These are phyloP conservation scores for Polymyxa betae DNA, from an alignment of 208 protist species.

Conservation along the genomic window DNA sequence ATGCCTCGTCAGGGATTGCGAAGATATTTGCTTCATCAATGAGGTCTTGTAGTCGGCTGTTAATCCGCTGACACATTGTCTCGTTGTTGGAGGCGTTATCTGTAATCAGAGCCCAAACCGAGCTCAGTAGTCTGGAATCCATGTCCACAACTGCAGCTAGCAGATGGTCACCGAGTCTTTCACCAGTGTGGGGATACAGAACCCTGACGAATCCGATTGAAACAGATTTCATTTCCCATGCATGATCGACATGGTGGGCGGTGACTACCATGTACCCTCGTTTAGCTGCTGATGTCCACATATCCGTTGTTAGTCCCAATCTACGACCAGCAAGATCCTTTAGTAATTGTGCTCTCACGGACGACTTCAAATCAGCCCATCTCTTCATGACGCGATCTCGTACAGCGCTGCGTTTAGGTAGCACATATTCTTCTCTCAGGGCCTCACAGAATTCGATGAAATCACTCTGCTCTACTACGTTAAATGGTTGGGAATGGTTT, in stretches of 20 bases:
- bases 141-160: neutral
- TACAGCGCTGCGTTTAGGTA: neutral
- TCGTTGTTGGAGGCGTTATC: neutral
- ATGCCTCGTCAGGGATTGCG: no score
- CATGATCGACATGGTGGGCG: neutral
- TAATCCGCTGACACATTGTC: no score
- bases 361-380: neutral
- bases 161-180: neutral
- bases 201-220: neutral
- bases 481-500: conserved; percentile 33
- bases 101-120: neutral
- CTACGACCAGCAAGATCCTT: neutral
- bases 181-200: conserved; percentile 11
- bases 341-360: neutral
- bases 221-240: neutral
- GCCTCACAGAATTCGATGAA: conserved; percentile 42
- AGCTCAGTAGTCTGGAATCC: neutral
- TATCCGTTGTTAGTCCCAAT: neutral
- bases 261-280: conserved; percentile 41
- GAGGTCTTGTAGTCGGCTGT: no score
- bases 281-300: conserved; percentile 42
- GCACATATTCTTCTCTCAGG: neutral
- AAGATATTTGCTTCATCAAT: no score
- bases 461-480: conserved; percentile 7
- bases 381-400: neutral